These are phyloP conservation scores for Teunomyces barrocoloradensis DNA, from an alignment of 805 yeast species.

Conservation along the genomic window DNA sequence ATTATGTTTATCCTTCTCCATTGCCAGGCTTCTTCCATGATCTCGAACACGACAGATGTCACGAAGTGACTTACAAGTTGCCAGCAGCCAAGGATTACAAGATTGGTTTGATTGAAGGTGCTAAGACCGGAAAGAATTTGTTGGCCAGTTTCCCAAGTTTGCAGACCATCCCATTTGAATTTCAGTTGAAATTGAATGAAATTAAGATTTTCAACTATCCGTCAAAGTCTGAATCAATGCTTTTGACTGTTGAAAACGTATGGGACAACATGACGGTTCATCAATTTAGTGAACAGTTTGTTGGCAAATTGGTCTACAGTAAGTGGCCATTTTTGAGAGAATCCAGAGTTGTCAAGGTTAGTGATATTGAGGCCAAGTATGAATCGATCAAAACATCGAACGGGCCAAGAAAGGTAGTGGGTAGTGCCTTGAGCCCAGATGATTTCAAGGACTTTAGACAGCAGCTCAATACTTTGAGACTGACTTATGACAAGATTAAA, in stretches of 20 bases:
- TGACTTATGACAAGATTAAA: constrained; percentile 46
- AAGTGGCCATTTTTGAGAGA: constrained; percentile 93
- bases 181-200: constrained; percentile 56
- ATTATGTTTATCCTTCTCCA: constrained; percentile 68
- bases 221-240: constrained; percentile 76
- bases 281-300: constrained; percentile 61
- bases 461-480: constrained; percentile 36
- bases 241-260: constrained; percentile 57
- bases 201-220: constrained; percentile 82
- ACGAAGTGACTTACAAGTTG: constrained; percentile 53
- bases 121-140: constrained; percentile 63
- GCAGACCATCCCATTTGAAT: constrained; percentile 60
- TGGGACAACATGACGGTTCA: constrained; percentile 56
- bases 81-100: constrained; percentile 47
- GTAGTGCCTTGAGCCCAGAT: constrained; percentile 37
- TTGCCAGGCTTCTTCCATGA: constrained; percentile 74
- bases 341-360: constrained; percentile 63
- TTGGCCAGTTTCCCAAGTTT: constrained; percentile 91
- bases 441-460: constrained; percentile 48
- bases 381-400: constrained; percentile 33
- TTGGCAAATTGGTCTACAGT: constrained; percentile 65
- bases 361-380: constrained; percentile 53
- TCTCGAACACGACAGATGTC: constrained; percentile 75
- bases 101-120: constrained; percentile 64
- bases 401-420: constrained; percentile 19